Evolutionary conservation across 306 rosid genomes (phyloP).

Genomic region (Oemleria cerasiformis): DNA sequence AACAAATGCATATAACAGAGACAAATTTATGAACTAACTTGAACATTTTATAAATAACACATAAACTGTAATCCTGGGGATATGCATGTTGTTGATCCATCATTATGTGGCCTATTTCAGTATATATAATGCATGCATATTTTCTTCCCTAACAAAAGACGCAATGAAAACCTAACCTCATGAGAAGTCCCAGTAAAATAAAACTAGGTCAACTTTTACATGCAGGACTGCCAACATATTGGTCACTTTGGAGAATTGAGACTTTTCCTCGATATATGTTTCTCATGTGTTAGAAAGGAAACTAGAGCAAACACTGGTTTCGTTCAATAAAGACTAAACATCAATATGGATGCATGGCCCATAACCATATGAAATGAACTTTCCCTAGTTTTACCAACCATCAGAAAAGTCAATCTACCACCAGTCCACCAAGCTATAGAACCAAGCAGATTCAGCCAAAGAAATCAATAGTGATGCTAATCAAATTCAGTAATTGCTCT

Average conservation of each 20-base stretch:
- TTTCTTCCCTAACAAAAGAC: no score
- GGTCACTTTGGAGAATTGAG: not conserved
- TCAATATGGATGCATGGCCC: not conserved
- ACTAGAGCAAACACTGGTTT: not conserved
- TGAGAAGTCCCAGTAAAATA: no score
- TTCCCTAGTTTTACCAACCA: not conserved
- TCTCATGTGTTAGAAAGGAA: not conserved
- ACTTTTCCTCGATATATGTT: not conserved
- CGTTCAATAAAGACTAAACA: not conserved
- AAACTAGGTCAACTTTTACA: no score
- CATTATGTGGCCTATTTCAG: not conserved
- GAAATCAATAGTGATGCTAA: not conserved
- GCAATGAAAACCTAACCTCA: no score
- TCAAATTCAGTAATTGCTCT: constrained; percentile 1
- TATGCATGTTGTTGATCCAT: not conserved
- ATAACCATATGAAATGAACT: not conserved
- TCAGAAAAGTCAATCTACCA: not conserved
- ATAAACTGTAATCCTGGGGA: not conserved
- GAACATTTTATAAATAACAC: not conserved
- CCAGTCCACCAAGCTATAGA: not conserved
- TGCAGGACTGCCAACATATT: no score
- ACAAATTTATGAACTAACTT: constrained; percentile 4
- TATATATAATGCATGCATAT: no score
- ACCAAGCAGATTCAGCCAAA: not conserved
- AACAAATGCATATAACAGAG: not conserved